phyloP scores from a whole-genome alignment of 2,329 filamentous ascomycete species.

The Penicillium sclerotigenum region DNA sequence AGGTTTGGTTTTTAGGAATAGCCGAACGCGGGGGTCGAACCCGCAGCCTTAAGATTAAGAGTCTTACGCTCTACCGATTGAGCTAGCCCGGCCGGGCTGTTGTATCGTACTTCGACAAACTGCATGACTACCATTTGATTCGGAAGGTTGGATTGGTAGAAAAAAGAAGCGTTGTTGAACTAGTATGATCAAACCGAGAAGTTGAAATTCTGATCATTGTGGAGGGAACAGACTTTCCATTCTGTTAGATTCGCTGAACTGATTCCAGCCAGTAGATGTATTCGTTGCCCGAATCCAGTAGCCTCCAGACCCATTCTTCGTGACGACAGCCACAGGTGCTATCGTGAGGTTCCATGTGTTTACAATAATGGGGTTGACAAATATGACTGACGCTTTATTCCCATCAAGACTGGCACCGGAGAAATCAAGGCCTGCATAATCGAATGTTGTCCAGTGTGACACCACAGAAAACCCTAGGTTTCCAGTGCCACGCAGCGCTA shows the following conservation, averaged over 20 bases:
- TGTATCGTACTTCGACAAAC: not conserved
- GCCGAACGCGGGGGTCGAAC: conserved; percentile 45
- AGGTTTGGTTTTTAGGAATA: conserved; percentile 23
- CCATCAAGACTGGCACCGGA: not conserved
- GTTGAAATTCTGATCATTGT: not conserved
- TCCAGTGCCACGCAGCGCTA: not conserved
- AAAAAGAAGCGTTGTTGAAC: not conserved
- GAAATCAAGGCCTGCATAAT: not conserved
- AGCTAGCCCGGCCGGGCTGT: conserved; percentile 43
- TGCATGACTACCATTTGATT: not conserved
- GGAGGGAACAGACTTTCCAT: not conserved
- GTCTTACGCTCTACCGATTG: conserved; percentile 45
- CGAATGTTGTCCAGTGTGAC: not conserved
- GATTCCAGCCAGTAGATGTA: not conserved
- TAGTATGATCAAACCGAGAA: not conserved
- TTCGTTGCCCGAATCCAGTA: not conserved
- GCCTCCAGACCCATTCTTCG: not conserved
- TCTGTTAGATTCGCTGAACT: not conserved
- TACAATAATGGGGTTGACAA: not conserved
- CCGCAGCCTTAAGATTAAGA: conserved; percentile 37
- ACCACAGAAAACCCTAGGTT: not conserved
- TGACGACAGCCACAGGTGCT: not conserved
- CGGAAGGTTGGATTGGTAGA: too few species aligned
- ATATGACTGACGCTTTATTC: not conserved
- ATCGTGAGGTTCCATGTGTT: not conserved